Evolutionary conservation across 148 eudicot genomes (phyloP).

Genomic region (Rhododendron ferrugineum): DNA sequence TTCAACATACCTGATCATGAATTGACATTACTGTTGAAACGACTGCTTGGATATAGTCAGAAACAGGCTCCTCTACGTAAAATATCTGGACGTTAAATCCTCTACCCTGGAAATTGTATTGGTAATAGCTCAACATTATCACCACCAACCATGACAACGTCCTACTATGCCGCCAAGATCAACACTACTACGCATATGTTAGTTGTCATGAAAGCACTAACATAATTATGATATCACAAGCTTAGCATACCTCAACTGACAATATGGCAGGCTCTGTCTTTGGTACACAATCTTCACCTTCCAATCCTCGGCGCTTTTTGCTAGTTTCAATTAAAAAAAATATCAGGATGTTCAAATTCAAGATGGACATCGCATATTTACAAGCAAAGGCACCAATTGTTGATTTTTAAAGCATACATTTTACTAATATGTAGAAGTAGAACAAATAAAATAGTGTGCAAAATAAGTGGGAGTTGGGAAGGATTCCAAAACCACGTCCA

Average conservation of each 20-base stretch:
- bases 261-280: constrained; percentile 79
- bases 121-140: background rate
- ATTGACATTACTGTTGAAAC: constrained; percentile 88
- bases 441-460: background rate
- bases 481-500: background rate
- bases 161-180: background rate
- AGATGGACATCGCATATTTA: background rate
- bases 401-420: background rate
- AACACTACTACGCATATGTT: background rate
- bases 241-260: constrained; percentile 77
- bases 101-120: constrained; percentile 64
- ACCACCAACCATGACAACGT: background rate
- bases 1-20: constrained; percentile 60
- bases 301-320: constrained; percentile 45
- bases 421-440: background rate
- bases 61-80: constrained; percentile 81
- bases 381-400: background rate
- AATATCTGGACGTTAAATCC: constrained; percentile 73
- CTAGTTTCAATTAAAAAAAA: constrained; percentile 24
- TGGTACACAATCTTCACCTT: constrained; percentile 42
- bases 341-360: background rate
- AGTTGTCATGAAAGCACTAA: constrained; percentile 1
- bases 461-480: background rate
- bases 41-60: constrained; percentile 85
- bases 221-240: background rate